A percentile compares a stretch with the other conserved stretches of the same genome.
Conservation (phyloP, 2,329 filamentous ascomycete genomes). For the Endocalyx cinctus region DNA sequence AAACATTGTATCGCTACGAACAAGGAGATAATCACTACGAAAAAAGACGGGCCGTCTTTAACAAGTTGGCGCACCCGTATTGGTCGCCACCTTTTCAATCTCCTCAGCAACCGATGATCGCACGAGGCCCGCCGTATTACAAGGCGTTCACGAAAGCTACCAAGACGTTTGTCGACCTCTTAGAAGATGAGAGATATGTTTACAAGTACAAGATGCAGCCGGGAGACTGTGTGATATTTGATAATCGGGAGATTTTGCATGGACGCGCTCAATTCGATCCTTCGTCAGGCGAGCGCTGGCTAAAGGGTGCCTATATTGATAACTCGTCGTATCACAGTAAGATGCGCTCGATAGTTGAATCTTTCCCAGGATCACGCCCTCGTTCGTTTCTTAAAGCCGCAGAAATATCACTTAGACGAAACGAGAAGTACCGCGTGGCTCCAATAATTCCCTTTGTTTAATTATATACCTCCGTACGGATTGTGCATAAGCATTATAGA, state of each 20-base stretch:
- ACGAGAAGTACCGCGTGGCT: too few relatives aligned
- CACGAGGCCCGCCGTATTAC: not conserved
- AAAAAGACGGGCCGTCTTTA: slow-evolving; percentile 52
- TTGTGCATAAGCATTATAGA: too few relatives aligned
- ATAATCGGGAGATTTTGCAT: slow-evolving; percentile 82
- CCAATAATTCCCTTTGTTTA: too few relatives aligned
- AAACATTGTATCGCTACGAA: slow-evolving; percentile 55
- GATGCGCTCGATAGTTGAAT: too few relatives aligned
- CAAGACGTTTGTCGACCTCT: slow-evolving; percentile 49
- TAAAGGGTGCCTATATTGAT: slow-evolving; percentile 77
- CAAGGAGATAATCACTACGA: slow-evolving; percentile 62
- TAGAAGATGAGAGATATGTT: slow-evolving; percentile 56
- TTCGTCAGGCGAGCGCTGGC: slow-evolving; percentile 65
- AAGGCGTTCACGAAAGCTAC: slow-evolving; percentile 45
- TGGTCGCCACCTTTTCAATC: slow-evolving; percentile 82
- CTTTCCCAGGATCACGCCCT: too few relatives aligned
- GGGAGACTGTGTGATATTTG: slow-evolving; percentile 90
- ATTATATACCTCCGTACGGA: too few relatives aligned
- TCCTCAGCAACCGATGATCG: slow-evolving; percentile 20
- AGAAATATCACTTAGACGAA: too few relatives aligned
- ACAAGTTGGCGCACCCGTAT: slow-evolving; percentile 39
- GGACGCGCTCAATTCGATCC: slow-evolving; percentile 72
- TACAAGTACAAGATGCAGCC: slow-evolving; percentile 70
- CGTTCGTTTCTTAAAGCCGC: too few relatives aligned
- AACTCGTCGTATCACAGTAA: slow-evolving; percentile 32